These are phyloP conservation scores for Naganishia kalamii DNA, from an alignment of 768 basidiomycete genomes.

Conservation along the genomic window DNA sequence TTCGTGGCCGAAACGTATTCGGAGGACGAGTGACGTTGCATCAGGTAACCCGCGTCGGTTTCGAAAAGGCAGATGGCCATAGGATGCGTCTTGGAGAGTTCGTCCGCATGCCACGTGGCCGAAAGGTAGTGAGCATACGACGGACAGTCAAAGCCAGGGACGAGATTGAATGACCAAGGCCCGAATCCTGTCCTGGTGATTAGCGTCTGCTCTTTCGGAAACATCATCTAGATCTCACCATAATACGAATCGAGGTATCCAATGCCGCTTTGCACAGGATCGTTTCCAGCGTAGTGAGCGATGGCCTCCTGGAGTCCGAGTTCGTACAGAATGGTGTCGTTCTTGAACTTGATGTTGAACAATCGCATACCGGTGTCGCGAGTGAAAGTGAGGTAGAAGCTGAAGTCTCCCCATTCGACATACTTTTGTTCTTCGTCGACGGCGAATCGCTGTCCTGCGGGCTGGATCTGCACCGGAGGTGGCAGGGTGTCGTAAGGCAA, in stretches of 20 bases:
- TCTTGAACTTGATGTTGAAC: conserved; percentile 37
- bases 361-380: conserved; percentile 33
- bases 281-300: conserved; percentile 35
- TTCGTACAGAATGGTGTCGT: conserved; percentile 33
- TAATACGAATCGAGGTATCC: conserved; percentile 31
- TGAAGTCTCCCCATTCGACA: conserved; percentile 35
- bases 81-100: conserved; percentile 36
- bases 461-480: conserved; percentile 33
- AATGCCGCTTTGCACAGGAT: conserved; percentile 30
- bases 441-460: conserved; percentile 33
- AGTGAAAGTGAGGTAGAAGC: conserved; percentile 34
- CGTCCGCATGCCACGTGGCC: conserved; percentile 39
- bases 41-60: conserved; percentile 31
- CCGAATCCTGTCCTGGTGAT: conserved; percentile 30
- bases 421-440: conserved; percentile 32
- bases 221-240: background rate
- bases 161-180: conserved; percentile 36
- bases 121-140: conserved; percentile 36
- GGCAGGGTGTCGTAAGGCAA: conserved; percentile 28
- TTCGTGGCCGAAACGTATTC: conserved; percentile 34
- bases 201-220: background rate
- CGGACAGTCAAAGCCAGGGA: conserved; percentile 44
- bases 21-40: conserved; percentile 35
- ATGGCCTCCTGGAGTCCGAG: conserved; percentile 36
- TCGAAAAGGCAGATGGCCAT: conserved; percentile 41